A percentile compares a stretch with the other conserved stretches of the same genome.
Evolutionary conservation across 805 yeast species (phyloP).

Genomic region (Myxozyma vanderwaltii): DNA sequence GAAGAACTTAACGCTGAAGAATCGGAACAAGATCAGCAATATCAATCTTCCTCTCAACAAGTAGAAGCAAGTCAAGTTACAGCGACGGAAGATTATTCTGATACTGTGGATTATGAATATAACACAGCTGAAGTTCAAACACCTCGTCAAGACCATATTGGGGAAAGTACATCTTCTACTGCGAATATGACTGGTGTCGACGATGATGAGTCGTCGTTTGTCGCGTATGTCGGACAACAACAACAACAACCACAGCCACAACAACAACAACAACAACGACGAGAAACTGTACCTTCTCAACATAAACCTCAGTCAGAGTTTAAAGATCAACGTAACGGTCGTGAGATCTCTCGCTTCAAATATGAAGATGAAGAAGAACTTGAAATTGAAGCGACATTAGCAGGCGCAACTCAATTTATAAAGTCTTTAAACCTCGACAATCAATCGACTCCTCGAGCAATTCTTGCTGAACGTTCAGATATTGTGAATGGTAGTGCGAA

Average conservation of each 20-base stretch:
- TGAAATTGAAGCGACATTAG: slow-evolving; percentile 21
- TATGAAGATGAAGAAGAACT: slow-evolving; percentile 23
- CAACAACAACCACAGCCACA: slow-evolving; percentile 6
- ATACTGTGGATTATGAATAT: slow-evolving; percentile 23
- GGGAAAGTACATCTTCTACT: not conserved
- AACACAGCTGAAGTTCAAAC: not conserved
- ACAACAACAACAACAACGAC: slow-evolving; percentile 1
- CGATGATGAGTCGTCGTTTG: slow-evolving; percentile 17
- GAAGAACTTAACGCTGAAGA: slow-evolving; percentile 44
- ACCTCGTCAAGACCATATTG: not conserved
- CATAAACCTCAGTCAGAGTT: no score
- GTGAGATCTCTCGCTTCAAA: slow-evolving; percentile 9
- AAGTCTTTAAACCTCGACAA: slow-evolving; percentile 19
- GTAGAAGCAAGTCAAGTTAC: slow-evolving; percentile 6
- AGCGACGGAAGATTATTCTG: slow-evolving; percentile 15
- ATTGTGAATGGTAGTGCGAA: not conserved
- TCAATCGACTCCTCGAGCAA: slow-evolving; percentile 23
- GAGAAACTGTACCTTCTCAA: no score
- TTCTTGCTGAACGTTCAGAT: slow-evolving; percentile 13
- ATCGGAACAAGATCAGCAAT: slow-evolving; percentile 4
- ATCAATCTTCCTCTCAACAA: not conserved
- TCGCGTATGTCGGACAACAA: slow-evolving; percentile 5
- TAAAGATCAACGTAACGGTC: not conserved
- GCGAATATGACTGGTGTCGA: slow-evolving; percentile 11
- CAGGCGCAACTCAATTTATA: slow-evolving; percentile 21